Percentiles rank a stretch among this genome's conserved stretches.
phyloP scores from a whole-genome alignment of 257 asterid species.

The Lithospermum erythrorhizon region DNA sequence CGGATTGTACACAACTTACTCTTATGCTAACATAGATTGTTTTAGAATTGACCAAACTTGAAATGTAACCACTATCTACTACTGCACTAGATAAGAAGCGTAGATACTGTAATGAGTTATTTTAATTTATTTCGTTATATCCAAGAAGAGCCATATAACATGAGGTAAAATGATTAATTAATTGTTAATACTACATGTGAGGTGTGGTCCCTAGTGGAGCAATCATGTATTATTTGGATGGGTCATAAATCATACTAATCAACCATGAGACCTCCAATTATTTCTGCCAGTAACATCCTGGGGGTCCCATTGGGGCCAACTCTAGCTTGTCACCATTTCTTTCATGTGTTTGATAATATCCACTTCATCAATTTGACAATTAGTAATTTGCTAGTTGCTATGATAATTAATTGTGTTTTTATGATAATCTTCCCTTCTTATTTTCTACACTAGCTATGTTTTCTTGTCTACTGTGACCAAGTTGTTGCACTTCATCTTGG shows the following conservation, averaged over 20 bases:
- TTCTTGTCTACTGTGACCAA: no score
- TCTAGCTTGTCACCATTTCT: slow-evolving; percentile 3
- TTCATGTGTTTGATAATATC: background rate
- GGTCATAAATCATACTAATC: background rate
- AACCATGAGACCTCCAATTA: background rate
- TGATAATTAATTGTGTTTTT: background rate
- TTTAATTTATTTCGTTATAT: no score
- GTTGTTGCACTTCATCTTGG: no score
- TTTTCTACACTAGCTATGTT: no score
- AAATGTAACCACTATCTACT: no score
- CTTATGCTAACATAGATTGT: no score
- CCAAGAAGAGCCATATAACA: no score
- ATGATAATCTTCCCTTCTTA: no score
- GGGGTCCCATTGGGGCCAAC: background rate
- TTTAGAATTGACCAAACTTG: no score
- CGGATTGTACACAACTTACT: no score
- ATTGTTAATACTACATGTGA: background rate
- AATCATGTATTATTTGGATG: background rate
- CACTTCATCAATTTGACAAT: background rate
- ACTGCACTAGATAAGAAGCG: no score
- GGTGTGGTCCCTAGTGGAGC: background rate
- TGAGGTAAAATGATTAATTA: background rate
- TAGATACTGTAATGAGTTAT: no score
- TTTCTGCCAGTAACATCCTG: background rate
- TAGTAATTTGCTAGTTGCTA: background rate